These are phyloP conservation scores for Phytophthora podocarpi DNA, from an alignment of 352 stramenopile genomes.

Conservation along the genomic window DNA sequence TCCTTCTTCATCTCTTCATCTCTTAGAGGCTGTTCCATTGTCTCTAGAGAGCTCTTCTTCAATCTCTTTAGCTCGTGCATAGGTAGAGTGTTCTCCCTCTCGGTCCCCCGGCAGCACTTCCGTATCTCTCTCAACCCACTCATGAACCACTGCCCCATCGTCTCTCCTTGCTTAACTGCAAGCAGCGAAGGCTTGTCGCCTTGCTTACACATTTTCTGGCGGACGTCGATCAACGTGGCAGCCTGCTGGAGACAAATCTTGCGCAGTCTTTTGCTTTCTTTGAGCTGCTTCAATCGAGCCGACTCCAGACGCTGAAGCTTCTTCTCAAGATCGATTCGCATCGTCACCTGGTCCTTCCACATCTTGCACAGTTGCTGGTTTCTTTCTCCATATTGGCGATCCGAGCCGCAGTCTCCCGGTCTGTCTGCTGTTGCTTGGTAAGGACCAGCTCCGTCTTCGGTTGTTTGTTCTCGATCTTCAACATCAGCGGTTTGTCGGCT, in stretches of 20 bases:
- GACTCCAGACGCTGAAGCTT: not conserved
- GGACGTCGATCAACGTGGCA: not conserved
- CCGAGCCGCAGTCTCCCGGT: not conserved
- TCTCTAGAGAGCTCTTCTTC: not conserved
- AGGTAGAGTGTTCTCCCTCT: not conserved
- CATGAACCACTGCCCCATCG: slow-evolving; percentile 1
- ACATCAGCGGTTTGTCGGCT: not conserved
- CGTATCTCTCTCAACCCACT: not conserved
- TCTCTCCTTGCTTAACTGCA: not conserved
- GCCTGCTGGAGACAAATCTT: not conserved
- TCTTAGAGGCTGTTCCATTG: not conserved
- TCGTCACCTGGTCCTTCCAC: slow-evolving; percentile 1
- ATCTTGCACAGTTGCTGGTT: slow-evolving; percentile 1
- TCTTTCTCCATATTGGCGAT: slow-evolving; percentile 2
- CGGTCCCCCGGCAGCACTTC: not conserved
- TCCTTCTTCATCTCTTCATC: not conserved
- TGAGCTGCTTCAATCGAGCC: not conserved
- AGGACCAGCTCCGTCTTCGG: not conserved
- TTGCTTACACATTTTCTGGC: not conserved
- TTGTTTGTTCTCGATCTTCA: not conserved
- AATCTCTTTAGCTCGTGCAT: not conserved
- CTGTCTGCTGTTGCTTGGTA: not conserved
- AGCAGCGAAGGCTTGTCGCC: not conserved
- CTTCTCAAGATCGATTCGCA: not conserved
- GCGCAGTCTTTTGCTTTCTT: slow-evolving; percentile 2